Conservation (phyloP, 495 filamentous ascomycete genomes). For the Xanthoparmelia taractica region DNA sequence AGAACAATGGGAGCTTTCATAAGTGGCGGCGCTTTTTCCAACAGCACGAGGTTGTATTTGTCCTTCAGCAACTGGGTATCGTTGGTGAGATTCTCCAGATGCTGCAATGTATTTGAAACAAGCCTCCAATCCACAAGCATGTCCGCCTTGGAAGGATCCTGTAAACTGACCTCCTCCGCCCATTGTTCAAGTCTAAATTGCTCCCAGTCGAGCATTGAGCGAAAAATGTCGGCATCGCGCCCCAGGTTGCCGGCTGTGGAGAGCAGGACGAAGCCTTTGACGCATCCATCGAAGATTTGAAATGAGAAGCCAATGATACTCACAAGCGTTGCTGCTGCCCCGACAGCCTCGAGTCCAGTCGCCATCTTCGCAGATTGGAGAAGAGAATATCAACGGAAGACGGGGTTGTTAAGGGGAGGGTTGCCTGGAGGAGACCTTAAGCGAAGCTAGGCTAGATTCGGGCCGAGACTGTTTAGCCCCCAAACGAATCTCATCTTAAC, state of each 20-base stretch:
- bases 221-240: constrained; percentile 26
- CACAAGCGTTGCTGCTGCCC: constrained; percentile 16
- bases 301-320: constrained; percentile 18
- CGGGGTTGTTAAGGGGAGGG: not conserved
- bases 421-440: not conserved
- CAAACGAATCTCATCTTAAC: not conserved
- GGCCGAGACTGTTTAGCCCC: not conserved
- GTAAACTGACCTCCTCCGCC: constrained; percentile 25
- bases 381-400: not conserved
- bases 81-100: constrained; percentile 24
- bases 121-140: constrained; percentile 28
- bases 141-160: constrained; percentile 19
- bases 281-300: constrained; percentile 25
- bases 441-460: not conserved
- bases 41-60: constrained; percentile 23
- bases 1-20: not conserved
- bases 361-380: not conserved
- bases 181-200: constrained; percentile 28
- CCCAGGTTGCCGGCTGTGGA: constrained; percentile 26
- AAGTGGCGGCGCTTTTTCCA: constrained; percentile 8
- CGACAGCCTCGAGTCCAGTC: constrained; percentile 17
- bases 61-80: constrained; percentile 17
- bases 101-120: constrained; percentile 22
- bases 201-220: constrained; percentile 28
- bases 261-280: constrained; percentile 29